Conservation (phyloP, 2,329 filamentous ascomycete genomes). For the Trichoderma atrobrunneum region DNA sequence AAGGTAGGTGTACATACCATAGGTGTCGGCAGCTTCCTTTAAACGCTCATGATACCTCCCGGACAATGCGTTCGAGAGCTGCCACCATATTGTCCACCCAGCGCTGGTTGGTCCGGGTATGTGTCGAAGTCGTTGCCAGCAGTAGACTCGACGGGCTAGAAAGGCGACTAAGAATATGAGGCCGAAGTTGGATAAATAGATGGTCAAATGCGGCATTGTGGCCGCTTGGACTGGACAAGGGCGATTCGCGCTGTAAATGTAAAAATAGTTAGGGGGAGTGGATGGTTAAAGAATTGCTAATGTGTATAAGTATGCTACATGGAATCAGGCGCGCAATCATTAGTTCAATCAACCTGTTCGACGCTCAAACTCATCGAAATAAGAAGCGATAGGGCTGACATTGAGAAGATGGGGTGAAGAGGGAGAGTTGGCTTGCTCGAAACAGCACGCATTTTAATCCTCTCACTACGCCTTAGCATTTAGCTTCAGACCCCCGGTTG, state of each 20-base stretch:
- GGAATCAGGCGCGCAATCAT: neutral
- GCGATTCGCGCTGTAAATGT: neutral
- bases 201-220: neutral
- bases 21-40: constrained; percentile 26
- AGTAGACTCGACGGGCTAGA: constrained; percentile 15
- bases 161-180: neutral
- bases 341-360: neutral
- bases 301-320: too few species aligned
- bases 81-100: constrained; percentile 32
- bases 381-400: neutral
- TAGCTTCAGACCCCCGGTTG: neutral
- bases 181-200: neutral
- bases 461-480: neutral
- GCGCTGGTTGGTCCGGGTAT: constrained; percentile 29
- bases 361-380: neutral
- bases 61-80: constrained; percentile 28
- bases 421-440: neutral
- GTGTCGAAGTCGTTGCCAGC: constrained; percentile 30
- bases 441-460: neutral
- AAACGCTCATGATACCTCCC: constrained; percentile 30
- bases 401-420: neutral
- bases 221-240: neutral
- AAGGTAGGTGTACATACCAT: constrained; percentile 22
- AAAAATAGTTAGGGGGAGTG: neutral
- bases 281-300: too few species aligned